A percentile compares a stretch with the other conserved stretches of the same genome.
phyloP scores from a whole-genome alignment of 108 stramenopile genomes.

The Parietichytrium sp. region DNA sequence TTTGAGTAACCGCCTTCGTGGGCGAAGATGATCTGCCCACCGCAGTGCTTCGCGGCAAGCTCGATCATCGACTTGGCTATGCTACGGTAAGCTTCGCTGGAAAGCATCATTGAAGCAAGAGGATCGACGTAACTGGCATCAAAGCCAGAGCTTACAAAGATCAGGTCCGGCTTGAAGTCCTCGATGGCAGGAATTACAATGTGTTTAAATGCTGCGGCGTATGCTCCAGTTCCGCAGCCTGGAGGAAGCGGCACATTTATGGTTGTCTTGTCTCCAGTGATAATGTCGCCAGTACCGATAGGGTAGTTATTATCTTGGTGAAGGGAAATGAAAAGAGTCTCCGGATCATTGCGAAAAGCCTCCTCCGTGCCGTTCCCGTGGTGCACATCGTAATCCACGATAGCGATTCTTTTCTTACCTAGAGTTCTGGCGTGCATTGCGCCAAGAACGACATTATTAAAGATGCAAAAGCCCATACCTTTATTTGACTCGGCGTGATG shows the following conservation, averaged over 20 bases:
- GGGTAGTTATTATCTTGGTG: constrained; percentile 61
- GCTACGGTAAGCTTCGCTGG: constrained; percentile 49
- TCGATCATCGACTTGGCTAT: constrained; percentile 47
- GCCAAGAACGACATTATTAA: constrained; percentile 77
- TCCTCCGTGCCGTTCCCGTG: constrained; percentile 81
- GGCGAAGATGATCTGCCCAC: constrained; percentile 53
- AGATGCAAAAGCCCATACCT: constrained; percentile 90
- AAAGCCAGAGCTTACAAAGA: constrained; percentile 60
- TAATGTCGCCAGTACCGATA: constrained; percentile 28
- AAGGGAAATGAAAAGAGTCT: constrained; percentile 50
- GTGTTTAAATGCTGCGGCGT: constrained; percentile 49
- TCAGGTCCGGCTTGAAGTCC: constrained; percentile 54
- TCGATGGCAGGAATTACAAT: constrained; percentile 58
- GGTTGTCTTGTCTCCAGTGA: constrained; percentile 40
- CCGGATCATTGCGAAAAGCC: constrained; percentile 41
- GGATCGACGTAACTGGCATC: constrained; percentile 61
- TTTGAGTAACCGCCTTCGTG: constrained; percentile 64
- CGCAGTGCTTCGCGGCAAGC: constrained; percentile 44
- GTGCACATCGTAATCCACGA: constrained; percentile 87
- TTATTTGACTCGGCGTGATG: constrained; percentile 85
- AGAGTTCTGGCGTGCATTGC: not conserved
- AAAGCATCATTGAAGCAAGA: constrained; percentile 57
- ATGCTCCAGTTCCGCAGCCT: constrained; percentile 58
- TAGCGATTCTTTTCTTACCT: not conserved
- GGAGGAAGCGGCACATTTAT: constrained; percentile 65